A percentile compares a stretch with the other conserved stretches of the same genome.
Evolutionary conservation across 73 alveolate species (phyloP).

Genomic region (Tetrahymena elliotti): DNA sequence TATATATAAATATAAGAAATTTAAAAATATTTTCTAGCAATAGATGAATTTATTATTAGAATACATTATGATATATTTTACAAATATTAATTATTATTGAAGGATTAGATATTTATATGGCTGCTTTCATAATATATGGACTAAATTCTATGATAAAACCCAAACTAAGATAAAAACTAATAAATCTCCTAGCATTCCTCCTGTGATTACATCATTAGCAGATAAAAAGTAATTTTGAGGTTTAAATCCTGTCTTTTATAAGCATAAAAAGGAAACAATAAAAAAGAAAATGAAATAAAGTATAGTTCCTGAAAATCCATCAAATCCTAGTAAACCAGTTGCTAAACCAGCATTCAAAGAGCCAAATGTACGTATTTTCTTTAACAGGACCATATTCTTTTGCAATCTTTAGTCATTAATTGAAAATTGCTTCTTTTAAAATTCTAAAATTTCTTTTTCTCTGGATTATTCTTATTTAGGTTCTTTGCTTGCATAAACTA

Average conservation of each 20-base stretch:
- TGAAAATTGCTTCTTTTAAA: background rate
- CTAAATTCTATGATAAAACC: background rate
- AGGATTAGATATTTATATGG: background rate
- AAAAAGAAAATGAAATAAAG: background rate
- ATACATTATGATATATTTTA: background rate
- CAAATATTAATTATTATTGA: background rate
- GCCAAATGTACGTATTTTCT: background rate
- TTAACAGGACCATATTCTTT: background rate
- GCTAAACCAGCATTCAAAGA: background rate
- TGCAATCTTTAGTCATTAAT: background rate
- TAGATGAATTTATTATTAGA: background rate
- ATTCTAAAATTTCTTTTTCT: background rate
- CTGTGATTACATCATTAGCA: background rate
- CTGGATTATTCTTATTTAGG: background rate
- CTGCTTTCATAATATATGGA: background rate
- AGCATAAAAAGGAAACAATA: background rate
- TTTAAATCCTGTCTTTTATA: background rate
- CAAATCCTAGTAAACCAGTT: background rate
- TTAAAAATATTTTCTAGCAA: no score
- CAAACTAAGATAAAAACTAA: background rate
- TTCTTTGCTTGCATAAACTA: background rate
- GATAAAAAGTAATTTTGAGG: background rate
- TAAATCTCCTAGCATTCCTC: background rate
- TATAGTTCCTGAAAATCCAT: background rate
- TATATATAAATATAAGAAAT: background rate